Evolutionary conservation across 2,329 filamentous ascomycete species (phyloP).

Genomic region (Ceratocystis lukuohia): DNA sequence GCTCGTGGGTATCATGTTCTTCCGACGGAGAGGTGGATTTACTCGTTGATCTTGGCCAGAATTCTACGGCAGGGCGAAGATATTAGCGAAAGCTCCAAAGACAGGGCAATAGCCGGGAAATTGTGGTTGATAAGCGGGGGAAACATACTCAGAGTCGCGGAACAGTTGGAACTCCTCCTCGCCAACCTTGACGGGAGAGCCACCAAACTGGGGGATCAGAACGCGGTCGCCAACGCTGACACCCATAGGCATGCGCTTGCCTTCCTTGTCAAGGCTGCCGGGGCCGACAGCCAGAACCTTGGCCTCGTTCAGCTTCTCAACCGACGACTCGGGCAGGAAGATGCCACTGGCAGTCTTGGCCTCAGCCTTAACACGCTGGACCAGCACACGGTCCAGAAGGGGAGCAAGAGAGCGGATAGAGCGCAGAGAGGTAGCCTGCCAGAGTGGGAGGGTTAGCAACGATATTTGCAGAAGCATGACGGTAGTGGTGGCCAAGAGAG

Average conservation of each 20-base stretch:
- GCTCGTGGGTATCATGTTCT: slow-evolving; percentile 16
- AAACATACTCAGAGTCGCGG: slow-evolving; percentile 89
- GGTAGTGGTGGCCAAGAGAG: background rate
- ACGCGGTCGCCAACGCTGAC: slow-evolving; percentile 80
- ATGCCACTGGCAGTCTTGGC: slow-evolving; percentile 92
- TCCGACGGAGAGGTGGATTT: slow-evolving; percentile 22
- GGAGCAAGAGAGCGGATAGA: slow-evolving; percentile 90
- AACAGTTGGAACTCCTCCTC: slow-evolving; percentile 94
- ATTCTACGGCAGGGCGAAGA: slow-evolving; percentile 46
- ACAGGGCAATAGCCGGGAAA: background rate
- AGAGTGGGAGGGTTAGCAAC: background rate
- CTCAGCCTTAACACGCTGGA: slow-evolving; percentile 96
- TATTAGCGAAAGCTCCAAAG: background rate
- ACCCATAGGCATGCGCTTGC: slow-evolving; percentile 73
- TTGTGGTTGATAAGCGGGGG: background rate
- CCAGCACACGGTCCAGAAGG: slow-evolving; percentile 93
- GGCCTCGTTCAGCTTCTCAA: slow-evolving; percentile 97
- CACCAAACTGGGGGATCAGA: slow-evolving; percentile 92
- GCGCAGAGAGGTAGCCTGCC: slow-evolving; percentile 62
- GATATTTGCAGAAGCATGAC: background rate
- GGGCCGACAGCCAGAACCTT: slow-evolving; percentile 92
- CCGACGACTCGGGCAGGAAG: slow-evolving; percentile 90
- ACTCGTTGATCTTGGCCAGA: slow-evolving; percentile 98
- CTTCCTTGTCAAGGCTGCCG: slow-evolving; percentile 73
- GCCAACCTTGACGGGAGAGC: slow-evolving; percentile 89